Base-by-base conservation (phyloP, 140 eudicot species). In the Cichorium intybus region DNA sequence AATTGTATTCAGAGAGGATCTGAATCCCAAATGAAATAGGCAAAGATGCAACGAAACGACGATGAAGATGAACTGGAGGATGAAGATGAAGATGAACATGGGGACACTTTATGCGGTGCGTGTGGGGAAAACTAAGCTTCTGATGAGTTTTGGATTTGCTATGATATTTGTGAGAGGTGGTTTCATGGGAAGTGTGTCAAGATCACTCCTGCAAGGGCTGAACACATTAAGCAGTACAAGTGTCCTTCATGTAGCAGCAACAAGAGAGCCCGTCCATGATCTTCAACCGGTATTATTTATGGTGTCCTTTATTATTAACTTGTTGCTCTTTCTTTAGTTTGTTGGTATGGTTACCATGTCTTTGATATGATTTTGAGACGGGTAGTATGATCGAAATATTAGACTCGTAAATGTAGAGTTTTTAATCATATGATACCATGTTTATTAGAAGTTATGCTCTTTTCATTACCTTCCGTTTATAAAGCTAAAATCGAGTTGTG, bases 181-280 rank as follows among this genome's bases (percentile, higher is more conserved):
- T 87, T 87, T 69, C 96, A 87, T 69, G 96, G 96, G 10, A 87
- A 87, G 75, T 87, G 96, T 35, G 96, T 87, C 66, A 87, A 87
- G 84, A 80, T 87, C 18, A 87, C 93, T 35, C 96, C 93, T 20
- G 96, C 96, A 12, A 79, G 83, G 59, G 96, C 96, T 29, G 93
- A 87, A 65, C 96, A 81, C 73, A 87, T 87, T 71, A 84, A 87
- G 66, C 93, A 82, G 73, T 87, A 84, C 80, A 84, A 87, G 74
- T 87, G 96, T 75, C 96, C 96, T 4, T 68, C 96, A 3, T 87
- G 96, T 81, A 87, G 82, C 71, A 82, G 75, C 84, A 87, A 78
- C 79, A 87, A 87, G 68, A 80, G 91, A 57, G 60, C 79, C 5
- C 89, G 93, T n/a, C 79, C 88, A 43, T 84, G 69, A 74, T 51